Percentiles rank a stretch among this genome's conserved stretches.
Conservation (phyloP, 1,284 basidiomycete genomes). For the Cryptococcus jaspeensis region DNA sequence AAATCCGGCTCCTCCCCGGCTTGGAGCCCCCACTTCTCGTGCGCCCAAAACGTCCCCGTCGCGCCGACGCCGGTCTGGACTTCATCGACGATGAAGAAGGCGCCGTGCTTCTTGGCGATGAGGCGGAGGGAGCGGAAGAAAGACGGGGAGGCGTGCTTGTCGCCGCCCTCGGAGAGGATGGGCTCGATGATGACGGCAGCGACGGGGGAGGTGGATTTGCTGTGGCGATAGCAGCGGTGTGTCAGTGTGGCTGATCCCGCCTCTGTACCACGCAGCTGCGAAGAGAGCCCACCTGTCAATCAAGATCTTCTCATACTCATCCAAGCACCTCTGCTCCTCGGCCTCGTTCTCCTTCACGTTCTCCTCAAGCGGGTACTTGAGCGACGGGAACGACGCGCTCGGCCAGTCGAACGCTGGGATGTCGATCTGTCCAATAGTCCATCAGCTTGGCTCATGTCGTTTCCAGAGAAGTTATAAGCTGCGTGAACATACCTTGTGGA, state of each 20-base stretch:
- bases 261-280: no score
- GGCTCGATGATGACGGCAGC: conserved; percentile 61
- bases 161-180: conserved; percentile 59
- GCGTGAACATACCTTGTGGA: conserved; percentile 57
- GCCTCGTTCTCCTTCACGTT: conserved; percentile 55
- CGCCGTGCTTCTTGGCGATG: conserved; percentile 55
- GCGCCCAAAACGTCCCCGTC: conserved; percentile 60
- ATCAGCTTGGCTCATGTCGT: no score
- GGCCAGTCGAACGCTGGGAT: conserved; percentile 61
- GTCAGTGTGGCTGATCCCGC: no score
- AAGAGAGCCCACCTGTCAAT: conserved; percentile 27
- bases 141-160: conserved; percentile 56
- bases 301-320: conserved; percentile 44
- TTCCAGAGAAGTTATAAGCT: no score
- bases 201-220: conserved; percentile 53
- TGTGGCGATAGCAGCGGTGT: no score
- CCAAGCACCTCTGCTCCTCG: conserved; percentile 45
- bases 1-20: conserved; percentile 55
- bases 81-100: conserved; percentile 57
- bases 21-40: conserved; percentile 57
- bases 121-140: conserved; percentile 57
- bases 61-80: conserved; percentile 59
- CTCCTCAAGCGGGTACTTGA: conserved; percentile 57
- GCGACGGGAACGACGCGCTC: conserved; percentile 54
- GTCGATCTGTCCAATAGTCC: conserved; percentile 50